Evolutionary conservation across 192 early-diverging fungal genomes (phyloP).

Genomic region (Coemansia brasiliensis): DNA sequence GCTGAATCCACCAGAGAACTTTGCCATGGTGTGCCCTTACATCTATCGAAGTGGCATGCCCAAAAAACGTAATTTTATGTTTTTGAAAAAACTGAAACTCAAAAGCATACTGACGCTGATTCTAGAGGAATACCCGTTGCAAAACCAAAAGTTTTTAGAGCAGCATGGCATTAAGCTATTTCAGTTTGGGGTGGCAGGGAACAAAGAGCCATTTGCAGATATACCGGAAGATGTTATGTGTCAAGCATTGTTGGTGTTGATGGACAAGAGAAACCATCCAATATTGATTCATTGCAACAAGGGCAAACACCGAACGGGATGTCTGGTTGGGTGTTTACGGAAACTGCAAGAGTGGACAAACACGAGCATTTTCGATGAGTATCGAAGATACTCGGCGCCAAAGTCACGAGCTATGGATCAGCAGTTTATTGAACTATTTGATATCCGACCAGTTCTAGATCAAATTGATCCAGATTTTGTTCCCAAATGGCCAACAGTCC

Average conservation of each 20-base stretch:
- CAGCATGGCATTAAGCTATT: conserved; percentile 78
- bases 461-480: conserved; percentile 59
- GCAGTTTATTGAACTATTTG: conserved; percentile 83
- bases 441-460: conserved; percentile 66
- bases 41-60: conserved; percentile 96
- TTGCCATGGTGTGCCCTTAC: conserved; percentile 90
- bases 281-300: conserved; percentile 97
- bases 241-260: conserved; percentile 24
- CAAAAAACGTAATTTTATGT: conserved; percentile 88
- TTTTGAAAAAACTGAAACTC: conserved; percentile 82
- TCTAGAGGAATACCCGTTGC: conserved; percentile 86
- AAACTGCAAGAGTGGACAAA: conserved; percentile 93
- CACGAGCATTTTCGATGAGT: conserved; percentile 98
- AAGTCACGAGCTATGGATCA: conserved; percentile 84
- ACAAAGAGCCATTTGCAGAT: conserved; percentile 72
- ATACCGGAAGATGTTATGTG: conserved; percentile 50
- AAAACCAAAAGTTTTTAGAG: conserved; percentile 83
- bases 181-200: conserved; percentile 88
- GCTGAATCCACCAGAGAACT: conserved; percentile 89
- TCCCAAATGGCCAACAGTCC: conserved; percentile 70
- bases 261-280: conserved; percentile 73
- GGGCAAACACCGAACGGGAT: conserved; percentile 97
- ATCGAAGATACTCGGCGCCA: conserved; percentile 85
- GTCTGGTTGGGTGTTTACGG: conserved; percentile 91
- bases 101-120: conserved; percentile 92